phyloP scores from a whole-genome alignment of 2,329 filamentous ascomycete species.

The Blastomyces silverae region DNA sequence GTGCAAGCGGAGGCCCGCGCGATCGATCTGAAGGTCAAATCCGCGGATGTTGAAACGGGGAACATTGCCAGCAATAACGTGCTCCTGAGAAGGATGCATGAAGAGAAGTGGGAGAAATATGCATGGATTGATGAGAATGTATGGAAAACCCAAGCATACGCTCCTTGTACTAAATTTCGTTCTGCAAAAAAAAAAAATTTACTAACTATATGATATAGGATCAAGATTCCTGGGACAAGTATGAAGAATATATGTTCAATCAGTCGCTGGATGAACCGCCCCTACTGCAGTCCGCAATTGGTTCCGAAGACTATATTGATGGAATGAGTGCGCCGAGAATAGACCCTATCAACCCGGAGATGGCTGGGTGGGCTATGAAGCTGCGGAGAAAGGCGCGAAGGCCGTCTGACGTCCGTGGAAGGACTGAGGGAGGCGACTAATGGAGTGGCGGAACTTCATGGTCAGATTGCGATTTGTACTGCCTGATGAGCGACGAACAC shows the following conservation, averaged over 20 bases:
- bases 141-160: conserved; percentile 13
- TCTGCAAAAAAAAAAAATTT: not conserved
- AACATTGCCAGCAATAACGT: conserved; percentile 65
- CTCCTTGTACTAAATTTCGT: not conserved
- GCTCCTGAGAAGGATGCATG: conserved; percentile 69
- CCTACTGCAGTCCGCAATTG: conserved; percentile 50
- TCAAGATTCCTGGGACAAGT: conserved; percentile 66
- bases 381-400: conserved; percentile 36
- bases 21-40: conserved; percentile 82
- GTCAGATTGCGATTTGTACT: not conserved
- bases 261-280: conserved; percentile 40
- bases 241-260: conserved; percentile 63
- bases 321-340: conserved; percentile 52
- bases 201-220: conserved; percentile 33
- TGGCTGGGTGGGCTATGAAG: conserved; percentile 43
- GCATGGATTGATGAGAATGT: conserved; percentile 63
- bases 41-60: conserved; percentile 58
- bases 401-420: conserved; percentile 22
- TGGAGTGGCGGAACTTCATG: not conserved
- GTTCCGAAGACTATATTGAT: conserved; percentile 56
- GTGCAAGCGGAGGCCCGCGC: conserved; percentile 56
- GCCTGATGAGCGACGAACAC: no score
- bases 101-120: conserved; percentile 73
- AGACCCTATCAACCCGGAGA: conserved; percentile 39
- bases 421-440: conserved; percentile 23